phyloP scores from a whole-genome alignment of 495 filamentous ascomycete genomes.

The Annulohypoxylon bovei region DNA sequence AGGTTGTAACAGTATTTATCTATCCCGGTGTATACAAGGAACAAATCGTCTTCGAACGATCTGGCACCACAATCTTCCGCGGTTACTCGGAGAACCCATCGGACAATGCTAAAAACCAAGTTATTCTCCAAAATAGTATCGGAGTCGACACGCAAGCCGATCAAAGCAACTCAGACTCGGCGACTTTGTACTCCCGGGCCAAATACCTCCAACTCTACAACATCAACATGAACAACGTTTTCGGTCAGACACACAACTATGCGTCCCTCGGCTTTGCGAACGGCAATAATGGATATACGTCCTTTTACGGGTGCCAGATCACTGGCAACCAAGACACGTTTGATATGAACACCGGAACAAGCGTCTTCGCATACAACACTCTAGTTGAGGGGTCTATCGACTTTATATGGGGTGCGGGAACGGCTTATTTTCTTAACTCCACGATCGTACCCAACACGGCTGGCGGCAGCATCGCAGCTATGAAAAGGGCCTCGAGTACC shows the following conservation, averaged over 20 bases:
- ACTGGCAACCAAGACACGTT: constrained; percentile 43
- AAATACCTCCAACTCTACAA: constrained; percentile 36
- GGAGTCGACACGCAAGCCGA: constrained; percentile 44
- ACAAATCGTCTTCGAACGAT: constrained; percentile 44
- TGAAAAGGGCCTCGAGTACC: constrained; percentile 40
- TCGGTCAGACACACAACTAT: constrained; percentile 35
- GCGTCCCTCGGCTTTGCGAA: constrained; percentile 45
- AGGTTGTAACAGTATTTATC: constrained; percentile 40
- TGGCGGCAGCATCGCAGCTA: constrained; percentile 43
- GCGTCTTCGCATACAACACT: constrained; percentile 37
- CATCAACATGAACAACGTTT: constrained; percentile 40
- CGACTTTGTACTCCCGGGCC: constrained; percentile 40
- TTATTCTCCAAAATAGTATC: constrained; percentile 34
- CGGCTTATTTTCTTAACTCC: constrained; percentile 45
- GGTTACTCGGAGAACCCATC: constrained; percentile 42
- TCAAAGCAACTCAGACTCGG: constrained; percentile 44
- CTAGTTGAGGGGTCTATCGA: constrained; percentile 42
- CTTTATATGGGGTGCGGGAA: constrained; percentile 45
- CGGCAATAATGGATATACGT: constrained; percentile 41
- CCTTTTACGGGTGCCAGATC: constrained; percentile 39
- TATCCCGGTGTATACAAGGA: constrained; percentile 47
- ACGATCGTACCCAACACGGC: constrained; percentile 46
- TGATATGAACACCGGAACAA: constrained; percentile 25
- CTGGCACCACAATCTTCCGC: constrained; percentile 45
- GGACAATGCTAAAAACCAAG: constrained; percentile 40